A percentile compares a stretch with the other conserved stretches of the same genome.
phyloP scores from a whole-genome alignment of 495 filamentous ascomycete species.

The Bombardia bombarda region DNA sequence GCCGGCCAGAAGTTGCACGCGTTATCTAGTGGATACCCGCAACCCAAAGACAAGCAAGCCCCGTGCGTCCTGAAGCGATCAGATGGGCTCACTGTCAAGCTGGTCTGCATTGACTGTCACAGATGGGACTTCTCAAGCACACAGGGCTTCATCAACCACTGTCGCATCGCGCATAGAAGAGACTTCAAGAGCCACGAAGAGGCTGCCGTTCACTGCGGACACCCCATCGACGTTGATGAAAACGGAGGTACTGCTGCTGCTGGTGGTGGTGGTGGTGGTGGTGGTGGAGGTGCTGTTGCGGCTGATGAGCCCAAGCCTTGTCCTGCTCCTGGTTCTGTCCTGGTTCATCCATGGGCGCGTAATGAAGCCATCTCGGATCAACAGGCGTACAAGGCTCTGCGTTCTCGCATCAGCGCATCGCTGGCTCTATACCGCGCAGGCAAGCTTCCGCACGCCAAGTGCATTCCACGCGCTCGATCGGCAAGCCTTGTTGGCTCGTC shows the following conservation, averaged over 20 bases:
- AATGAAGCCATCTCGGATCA: slow-evolving; percentile 47
- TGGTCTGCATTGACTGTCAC: slow-evolving; percentile 83
- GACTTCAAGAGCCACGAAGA: slow-evolving; percentile 92
- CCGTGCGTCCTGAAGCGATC: slow-evolving; percentile 45
- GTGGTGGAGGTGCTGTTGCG: not conserved
- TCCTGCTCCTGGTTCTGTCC: slow-evolving; percentile 32
- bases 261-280: slow-evolving; percentile 35
- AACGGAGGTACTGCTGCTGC: slow-evolving; percentile 46
- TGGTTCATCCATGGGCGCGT: slow-evolving; percentile 64
- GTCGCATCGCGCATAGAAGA: slow-evolving; percentile 84
- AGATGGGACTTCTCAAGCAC: slow-evolving; percentile 87
- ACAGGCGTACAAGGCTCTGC: slow-evolving; percentile 41
- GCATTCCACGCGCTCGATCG: slow-evolving; percentile 27
- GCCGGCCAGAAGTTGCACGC: slow-evolving; percentile 58
- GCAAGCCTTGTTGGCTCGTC: slow-evolving; percentile 50
- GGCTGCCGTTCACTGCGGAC: slow-evolving; percentile 81
- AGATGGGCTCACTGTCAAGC: slow-evolving; percentile 55
- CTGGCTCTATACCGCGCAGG: slow-evolving; percentile 37
- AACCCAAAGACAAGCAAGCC: slow-evolving; percentile 55
- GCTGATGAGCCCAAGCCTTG: not conserved
- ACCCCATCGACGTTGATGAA: slow-evolving; percentile 65
- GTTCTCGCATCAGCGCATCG: slow-evolving; percentile 39
- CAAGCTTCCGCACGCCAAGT: slow-evolving; percentile 34
- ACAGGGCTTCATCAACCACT: slow-evolving; percentile 98
- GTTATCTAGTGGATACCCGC: slow-evolving; percentile 62